Evolutionary conservation across 768 basidiomycete genomes (phyloP), one percentile per base, ranked within the genome.

Genomic region (Podaxis rugospora): DNA sequence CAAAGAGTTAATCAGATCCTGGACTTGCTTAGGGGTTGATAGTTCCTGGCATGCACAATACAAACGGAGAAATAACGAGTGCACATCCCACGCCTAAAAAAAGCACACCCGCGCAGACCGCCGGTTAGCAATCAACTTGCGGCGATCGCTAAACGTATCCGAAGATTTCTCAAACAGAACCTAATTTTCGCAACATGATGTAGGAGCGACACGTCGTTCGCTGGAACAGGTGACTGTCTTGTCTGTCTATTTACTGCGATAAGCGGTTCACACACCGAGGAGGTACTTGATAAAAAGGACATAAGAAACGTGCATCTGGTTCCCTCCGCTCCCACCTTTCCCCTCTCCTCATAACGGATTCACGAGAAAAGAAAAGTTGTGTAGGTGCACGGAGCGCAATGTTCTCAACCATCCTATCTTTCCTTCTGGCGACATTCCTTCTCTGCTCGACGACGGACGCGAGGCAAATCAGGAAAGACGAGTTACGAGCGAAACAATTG

Each of bases 401-500:
- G 47, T 44, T 57, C 50, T 44, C 51, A 42, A 25, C 55, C 21
- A 14, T 56, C 21, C 21, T 62, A 25, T 46, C 61, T 11, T 21
- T 52, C 18, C 51, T 62, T 32, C 6, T 68, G 16, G 57, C 67
- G 27, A 59, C 64, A 27, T 61, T 66, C 18, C 52, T 68, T 23
- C 50, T 68, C 61, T 23, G 21, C 21, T 51, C 51, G 10, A 44
- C 61, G 7, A 65, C 64, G 10, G 67, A 71, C 28, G 75, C 69
- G 23, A 69, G 72, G 3, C 69, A 74, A 32, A 67, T 79, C 44
- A 67, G 70, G 62, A 82, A 80, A 66, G 66, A 73, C 14, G 78
- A 83, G 47, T 61, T 82, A 18, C 79, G 72, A 49, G 77, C 70
- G 13, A 75, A 70, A 54, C 84, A 84, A 67, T 62, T 67, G 3